Evolutionary conservation across 2,329 filamentous ascomycete genomes (phyloP).

Genomic region (Arthrobotrys musiformis): DNA sequence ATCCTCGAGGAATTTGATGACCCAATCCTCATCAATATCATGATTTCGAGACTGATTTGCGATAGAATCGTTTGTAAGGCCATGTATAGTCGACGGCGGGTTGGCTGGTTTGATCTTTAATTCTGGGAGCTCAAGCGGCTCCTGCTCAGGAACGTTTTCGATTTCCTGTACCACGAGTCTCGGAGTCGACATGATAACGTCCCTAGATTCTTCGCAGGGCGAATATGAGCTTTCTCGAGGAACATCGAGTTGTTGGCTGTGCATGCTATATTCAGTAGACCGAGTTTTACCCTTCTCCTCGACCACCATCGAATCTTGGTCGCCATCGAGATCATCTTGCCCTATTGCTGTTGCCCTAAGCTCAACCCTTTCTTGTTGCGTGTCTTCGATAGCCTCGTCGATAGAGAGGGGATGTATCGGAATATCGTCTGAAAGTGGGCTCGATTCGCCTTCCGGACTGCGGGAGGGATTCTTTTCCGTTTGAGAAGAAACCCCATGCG

Average conservation of each 20-base stretch:
- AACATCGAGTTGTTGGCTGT: not conserved
- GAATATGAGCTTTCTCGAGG: not conserved
- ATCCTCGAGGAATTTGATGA: constrained; percentile 31
- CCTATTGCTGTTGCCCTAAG: constrained; percentile 24
- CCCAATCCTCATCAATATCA: constrained; percentile 35
- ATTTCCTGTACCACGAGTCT: constrained; percentile 27
- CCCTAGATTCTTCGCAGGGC: constrained; percentile 27
- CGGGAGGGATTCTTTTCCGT: constrained; percentile 35
- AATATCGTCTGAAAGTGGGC: constrained; percentile 33
- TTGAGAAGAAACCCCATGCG: constrained; percentile 20
- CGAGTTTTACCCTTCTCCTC: constrained; percentile 27
- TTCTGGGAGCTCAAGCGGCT: constrained; percentile 37
- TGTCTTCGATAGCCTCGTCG: constrained; percentile 38
- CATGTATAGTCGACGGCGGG: not conserved
- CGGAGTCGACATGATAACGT: constrained; percentile 45
- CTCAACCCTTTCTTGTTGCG: constrained; percentile 34
- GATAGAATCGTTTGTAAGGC: not conserved
- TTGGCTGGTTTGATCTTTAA: not conserved
- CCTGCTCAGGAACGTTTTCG: constrained; percentile 33
- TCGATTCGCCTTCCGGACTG: constrained; percentile 41
- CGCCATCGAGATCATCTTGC: constrained; percentile 24
- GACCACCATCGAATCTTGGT: constrained; percentile 3
- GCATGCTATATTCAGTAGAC: not conserved
- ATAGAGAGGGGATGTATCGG: constrained; percentile 23
- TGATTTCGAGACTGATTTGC: not conserved